Conservation (phyloP, 2,329 filamentous ascomycete species). For the Cladobotryum mycophilum region DNA sequence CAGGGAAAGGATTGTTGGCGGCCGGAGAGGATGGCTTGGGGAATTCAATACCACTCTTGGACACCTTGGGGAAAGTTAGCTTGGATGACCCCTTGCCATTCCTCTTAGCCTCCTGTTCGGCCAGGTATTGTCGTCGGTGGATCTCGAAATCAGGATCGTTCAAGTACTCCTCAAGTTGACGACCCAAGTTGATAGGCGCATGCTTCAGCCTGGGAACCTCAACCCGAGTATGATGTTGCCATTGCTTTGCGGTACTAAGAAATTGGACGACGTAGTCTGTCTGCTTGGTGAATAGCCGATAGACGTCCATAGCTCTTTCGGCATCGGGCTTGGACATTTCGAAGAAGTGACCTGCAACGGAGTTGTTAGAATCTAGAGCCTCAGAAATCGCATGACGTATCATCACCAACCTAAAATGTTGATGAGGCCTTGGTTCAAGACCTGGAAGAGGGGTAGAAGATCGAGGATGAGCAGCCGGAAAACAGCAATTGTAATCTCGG, state of each 20-base stretch:
- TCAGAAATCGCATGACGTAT: neutral
- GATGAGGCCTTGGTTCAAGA: slow-evolving; percentile 94
- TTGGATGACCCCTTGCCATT: slow-evolving; percentile 30
- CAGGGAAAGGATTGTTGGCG: slow-evolving; percentile 39
- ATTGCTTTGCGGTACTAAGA: slow-evolving; percentile 77
- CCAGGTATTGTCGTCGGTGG: slow-evolving; percentile 84
- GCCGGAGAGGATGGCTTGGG: slow-evolving; percentile 32
- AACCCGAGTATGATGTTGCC: slow-evolving; percentile 84
- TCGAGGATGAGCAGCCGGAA: slow-evolving; percentile 90
- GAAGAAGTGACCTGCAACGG: slow-evolving; percentile 76
- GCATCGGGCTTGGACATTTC: slow-evolving; percentile 96
- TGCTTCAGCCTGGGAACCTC: slow-evolving; percentile 97
- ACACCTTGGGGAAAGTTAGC: slow-evolving; percentile 25
- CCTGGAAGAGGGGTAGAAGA: slow-evolving; percentile 82
- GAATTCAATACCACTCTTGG: slow-evolving; percentile 30
- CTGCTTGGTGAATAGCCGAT: slow-evolving; percentile 84
- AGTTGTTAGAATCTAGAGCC: slow-evolving; percentile 1
- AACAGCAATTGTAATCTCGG: slow-evolving; percentile 92
- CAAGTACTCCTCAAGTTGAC: slow-evolving; percentile 88
- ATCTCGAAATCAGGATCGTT: slow-evolving; percentile 93
- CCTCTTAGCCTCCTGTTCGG: slow-evolving; percentile 70
- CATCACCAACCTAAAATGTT: slow-evolving; percentile 74
- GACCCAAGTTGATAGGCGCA: slow-evolving; percentile 83
- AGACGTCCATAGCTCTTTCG: slow-evolving; percentile 84
- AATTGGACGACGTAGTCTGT: slow-evolving; percentile 92